These are phyloP conservation scores for Arctostaphylos glauca DNA, from an alignment of 148 eudicot species.

Conservation along the genomic window DNA sequence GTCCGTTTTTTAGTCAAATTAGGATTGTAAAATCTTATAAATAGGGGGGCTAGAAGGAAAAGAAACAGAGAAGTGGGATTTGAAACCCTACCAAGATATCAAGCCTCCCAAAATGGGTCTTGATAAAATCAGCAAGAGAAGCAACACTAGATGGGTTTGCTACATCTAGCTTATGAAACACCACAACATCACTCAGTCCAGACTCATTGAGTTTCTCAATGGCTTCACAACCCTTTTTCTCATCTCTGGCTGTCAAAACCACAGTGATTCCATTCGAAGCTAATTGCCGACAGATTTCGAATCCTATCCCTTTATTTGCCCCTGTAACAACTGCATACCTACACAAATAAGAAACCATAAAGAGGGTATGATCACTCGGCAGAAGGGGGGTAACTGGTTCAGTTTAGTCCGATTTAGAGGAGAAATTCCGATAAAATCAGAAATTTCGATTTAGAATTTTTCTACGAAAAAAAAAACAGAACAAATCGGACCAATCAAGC, in stretches of 20 bases:
- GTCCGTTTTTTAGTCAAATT: no score
- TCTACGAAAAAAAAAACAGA: no score
- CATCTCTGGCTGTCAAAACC: conserved; percentile 27
- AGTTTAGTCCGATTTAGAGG: no score
- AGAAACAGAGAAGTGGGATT: not conserved
- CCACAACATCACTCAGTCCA: conserved; percentile 17
- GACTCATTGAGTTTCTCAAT: conserved; percentile 20
- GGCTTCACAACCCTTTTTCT: conserved; percentile 33
- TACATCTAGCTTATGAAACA: conserved; percentile 32
- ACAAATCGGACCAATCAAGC: no score
- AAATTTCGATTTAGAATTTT: no score
- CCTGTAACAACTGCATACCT: conserved; percentile 28
- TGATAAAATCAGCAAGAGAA: conserved; percentile 24
- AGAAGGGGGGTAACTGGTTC: no score
- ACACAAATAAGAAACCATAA: not conserved
- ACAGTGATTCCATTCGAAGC: conserved; percentile 22
- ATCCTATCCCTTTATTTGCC: conserved; percentile 21
- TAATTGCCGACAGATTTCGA: conserved; percentile 24
- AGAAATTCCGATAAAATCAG: no score
- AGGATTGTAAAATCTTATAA: no score
- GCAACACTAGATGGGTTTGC: conserved; percentile 21
- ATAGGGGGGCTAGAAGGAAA: no score
- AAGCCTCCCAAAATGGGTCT: conserved; percentile 10
- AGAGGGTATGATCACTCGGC: not conserved
- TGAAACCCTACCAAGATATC: conserved; percentile 14